Evolutionary conservation across 352 stramenopile genomes (phyloP).

Genomic region (Phytophthora ramorum): DNA sequence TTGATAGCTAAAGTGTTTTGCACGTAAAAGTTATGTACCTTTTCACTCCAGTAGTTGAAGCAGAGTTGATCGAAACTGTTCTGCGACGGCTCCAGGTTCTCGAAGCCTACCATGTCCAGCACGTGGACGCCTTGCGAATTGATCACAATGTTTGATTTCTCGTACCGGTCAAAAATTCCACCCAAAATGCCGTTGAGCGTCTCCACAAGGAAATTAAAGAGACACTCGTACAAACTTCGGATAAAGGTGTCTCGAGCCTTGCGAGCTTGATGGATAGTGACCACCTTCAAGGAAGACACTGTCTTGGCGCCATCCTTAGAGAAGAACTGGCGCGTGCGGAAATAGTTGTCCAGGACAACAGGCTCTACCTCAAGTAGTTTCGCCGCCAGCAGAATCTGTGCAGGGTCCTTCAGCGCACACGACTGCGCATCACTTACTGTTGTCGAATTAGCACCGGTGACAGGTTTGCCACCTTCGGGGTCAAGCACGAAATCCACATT

Average conservation of each 20-base stretch:
- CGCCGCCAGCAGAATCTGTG: conserved; percentile 69
- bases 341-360: conserved; percentile 87
- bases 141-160: conserved; percentile 85
- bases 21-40: conserved; percentile 83
- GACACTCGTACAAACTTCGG: conserved; percentile 76
- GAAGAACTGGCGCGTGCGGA: conserved; percentile 84
- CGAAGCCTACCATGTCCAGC: conserved; percentile 81
- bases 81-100: conserved; percentile 60
- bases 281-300: conserved; percentile 82
- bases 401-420: conserved; percentile 71
- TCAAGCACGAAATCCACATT: conserved; percentile 84
- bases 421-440: conserved; percentile 49
- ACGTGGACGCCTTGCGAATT: conserved; percentile 85
- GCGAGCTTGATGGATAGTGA: conserved; percentile 77
- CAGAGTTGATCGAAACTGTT: conserved; percentile 85
- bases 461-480: conserved; percentile 63
- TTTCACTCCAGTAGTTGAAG: conserved; percentile 90
- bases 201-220: conserved; percentile 83
- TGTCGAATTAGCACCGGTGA: conserved; percentile 32
- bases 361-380: conserved; percentile 81
- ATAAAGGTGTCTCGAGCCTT: conserved; percentile 83
- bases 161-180: conserved; percentile 84
- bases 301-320: conserved; percentile 77
- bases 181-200: conserved; percentile 84
- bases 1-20: conserved; percentile 77